Base-by-base conservation (phyloP, 139 green algal species). In the Closterium sp. region DNA sequence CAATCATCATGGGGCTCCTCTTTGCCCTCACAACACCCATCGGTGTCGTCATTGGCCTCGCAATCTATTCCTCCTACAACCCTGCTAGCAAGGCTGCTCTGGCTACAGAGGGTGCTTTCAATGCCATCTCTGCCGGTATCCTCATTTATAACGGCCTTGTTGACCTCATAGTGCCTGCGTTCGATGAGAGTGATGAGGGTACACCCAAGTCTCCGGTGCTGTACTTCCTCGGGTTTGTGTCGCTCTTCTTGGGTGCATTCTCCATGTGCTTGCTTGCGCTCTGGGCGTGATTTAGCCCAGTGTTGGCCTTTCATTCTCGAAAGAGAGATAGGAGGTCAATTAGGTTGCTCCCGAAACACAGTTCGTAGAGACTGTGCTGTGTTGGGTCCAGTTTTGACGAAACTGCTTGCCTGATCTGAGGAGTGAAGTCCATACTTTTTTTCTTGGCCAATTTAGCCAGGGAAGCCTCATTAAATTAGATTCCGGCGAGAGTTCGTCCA, bases 111-210 rank as follows among this genome's bases (percentile, higher is more conserved):
- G 93, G 93, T 42, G 24, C 29, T 70, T 91, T 95, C 70, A 89
- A 92, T 2, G 28, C 93, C 13, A n/a, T 93, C 21, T 87, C 93
- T 11, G 90, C 90, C 7, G 93, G 93, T 2, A 92, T 95, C 19
- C 86, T 95, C 21, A 70, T 95, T 30, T 95, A 95, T 62, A 95
- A 93, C 38, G 91, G 70, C 24, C 85, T 93, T 0, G 93, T 91
- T 10, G 93, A 95, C 70, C 90, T 95, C 13, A 70, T 95, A 11
- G 86, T 93, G 24, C 86, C 85, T 34, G 90, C 91, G 9, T 95
- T 95, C 31, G 87, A 88, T 70, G 32, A 27, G 21, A 24, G 21
- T 27, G 79, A 89, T 24, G 29, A 87, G 85, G 38, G 28, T 2
- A 79, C 32, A 28, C 87, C 27, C 27, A 62, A 31, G 29, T 2